phyloP scores from a whole-genome alignment of 208 protist genomes.

The Wallacemonas sp. region DNA sequence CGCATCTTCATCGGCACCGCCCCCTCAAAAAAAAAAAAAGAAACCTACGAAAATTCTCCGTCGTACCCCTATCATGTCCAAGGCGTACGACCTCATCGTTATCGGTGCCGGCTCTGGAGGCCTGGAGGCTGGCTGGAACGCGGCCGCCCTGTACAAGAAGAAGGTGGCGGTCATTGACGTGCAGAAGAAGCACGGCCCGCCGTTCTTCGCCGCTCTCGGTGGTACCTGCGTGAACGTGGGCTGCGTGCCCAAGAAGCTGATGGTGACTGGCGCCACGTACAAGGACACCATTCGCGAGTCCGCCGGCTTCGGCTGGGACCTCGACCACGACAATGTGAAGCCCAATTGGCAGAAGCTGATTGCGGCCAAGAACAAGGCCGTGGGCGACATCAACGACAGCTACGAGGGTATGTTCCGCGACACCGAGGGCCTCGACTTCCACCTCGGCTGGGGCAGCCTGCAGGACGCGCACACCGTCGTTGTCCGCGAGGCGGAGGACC shows the following conservation, averaged over 20 bases:
- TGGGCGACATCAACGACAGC: constrained; percentile 88
- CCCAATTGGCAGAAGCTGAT: constrained; percentile 90
- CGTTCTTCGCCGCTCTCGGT: constrained; percentile 75
- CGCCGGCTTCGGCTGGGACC: constrained; percentile 81
- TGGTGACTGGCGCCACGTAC: constrained; percentile 88
- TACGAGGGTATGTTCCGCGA: constrained; percentile 90
- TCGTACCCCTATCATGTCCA: constrained; percentile 49
- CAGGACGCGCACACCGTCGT: constrained; percentile 74
- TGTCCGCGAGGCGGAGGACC: constrained; percentile 59
- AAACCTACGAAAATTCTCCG: constrained; percentile 54
- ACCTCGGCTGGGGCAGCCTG: constrained; percentile 77
- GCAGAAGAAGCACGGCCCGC: constrained; percentile 77
- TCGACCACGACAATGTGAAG: constrained; percentile 43
- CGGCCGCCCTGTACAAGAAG: constrained; percentile 80
- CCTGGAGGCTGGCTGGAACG: constrained; percentile 87
- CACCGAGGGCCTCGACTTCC: constrained; percentile 85
- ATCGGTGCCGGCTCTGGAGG: constrained; percentile 89
- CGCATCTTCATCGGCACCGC: too few species aligned
- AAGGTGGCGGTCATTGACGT: constrained; percentile 89
- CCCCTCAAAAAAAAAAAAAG: too few species aligned
- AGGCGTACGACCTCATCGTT: constrained; percentile 88
- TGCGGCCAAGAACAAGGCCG: constrained; percentile 84
- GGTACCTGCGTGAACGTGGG: constrained; percentile 90
- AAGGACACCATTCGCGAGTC: constrained; percentile 79
- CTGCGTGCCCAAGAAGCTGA: constrained; percentile 90